A percentile compares a stretch with the other conserved stretches of the same genome.
phyloP scores from a whole-genome alignment of 768 basidiomycete species.

The Mycena filopes region DNA sequence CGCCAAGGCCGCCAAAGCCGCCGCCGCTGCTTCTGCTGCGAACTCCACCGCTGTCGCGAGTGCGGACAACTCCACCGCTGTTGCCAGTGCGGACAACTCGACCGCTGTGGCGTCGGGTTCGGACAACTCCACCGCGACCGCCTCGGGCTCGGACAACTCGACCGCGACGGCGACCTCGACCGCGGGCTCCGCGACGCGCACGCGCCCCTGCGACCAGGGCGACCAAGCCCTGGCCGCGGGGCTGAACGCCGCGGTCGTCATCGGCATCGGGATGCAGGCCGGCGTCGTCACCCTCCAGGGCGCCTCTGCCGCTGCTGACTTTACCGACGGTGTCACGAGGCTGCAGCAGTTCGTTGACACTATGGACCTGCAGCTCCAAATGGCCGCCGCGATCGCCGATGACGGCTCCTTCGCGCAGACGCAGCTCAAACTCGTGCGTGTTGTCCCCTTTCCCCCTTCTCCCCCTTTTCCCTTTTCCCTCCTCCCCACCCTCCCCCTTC shows the following conservation, averaged over 20 bases:
- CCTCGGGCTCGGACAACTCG: conserved; percentile 1
- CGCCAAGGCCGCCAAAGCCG: background rate
- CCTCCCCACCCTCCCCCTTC: too few species aligned
- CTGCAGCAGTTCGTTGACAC: conserved; percentile 24
- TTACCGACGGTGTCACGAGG: conserved; percentile 11
- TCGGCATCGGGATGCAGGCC: conserved; percentile 29
- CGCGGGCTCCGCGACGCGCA: conserved; percentile 20
- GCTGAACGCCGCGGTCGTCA: conserved; percentile 10
- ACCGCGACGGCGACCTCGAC: conserved; percentile 3
- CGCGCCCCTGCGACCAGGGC: conserved; percentile 30
- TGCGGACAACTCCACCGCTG: background rate
- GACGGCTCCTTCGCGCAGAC: conserved; percentile 31
- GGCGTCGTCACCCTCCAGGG: conserved; percentile 19
- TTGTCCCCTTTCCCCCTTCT: too few species aligned
- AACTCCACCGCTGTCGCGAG: background rate
- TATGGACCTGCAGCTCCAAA: conserved; percentile 25
- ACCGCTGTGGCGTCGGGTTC: background rate
- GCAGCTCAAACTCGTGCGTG: conserved; percentile 27
- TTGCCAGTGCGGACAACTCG: conserved; percentile 3
- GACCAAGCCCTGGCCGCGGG: conserved; percentile 33
- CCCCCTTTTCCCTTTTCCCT: too few species aligned
- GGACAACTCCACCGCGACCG: conserved; percentile 9
- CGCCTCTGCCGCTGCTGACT: conserved; percentile 15
- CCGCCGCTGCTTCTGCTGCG: background rate
- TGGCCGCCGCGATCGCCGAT: conserved; percentile 28